phyloP scores from a whole-genome alignment of 805 yeast species.

The Pichia occidentalis region DNA sequence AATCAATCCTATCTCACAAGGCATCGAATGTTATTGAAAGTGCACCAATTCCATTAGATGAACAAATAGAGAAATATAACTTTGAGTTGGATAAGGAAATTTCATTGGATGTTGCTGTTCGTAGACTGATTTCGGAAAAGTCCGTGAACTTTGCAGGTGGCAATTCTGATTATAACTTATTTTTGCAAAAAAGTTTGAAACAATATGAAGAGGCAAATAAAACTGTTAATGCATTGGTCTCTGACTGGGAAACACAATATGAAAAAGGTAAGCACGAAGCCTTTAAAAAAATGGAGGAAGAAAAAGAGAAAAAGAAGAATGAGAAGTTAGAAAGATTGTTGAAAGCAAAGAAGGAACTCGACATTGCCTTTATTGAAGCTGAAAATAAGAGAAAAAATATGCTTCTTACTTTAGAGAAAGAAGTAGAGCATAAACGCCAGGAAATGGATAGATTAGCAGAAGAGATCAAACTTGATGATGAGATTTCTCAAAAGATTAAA shows the following conservation, averaged over 20 bases:
- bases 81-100: neutral
- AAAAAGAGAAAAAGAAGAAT: neutral
- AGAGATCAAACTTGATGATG: constrained; percentile 2
- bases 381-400: neutral
- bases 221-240: constrained; percentile 4
- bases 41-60: constrained; percentile 5
- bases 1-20: neutral
- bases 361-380: constrained; percentile 1
- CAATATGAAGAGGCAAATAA: constrained; percentile 1
- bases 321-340: neutral
- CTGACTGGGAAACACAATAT: constrained; percentile 4
- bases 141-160: constrained; percentile 1
- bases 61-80: constrained; percentile 1
- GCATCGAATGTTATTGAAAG: neutral
- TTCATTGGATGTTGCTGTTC: neutral
- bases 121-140: neutral
- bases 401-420: neutral
- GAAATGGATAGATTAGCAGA: neutral
- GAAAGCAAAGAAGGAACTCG: constrained; percentile 2
- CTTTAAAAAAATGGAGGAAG: constrained; percentile 2
- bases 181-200: neutral
- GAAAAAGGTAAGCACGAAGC: neutral
- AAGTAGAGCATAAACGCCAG: neutral
- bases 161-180: neutral
- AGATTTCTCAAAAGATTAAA: neutral